Base-by-base conservation (phyloP, 306 rosid species). In the Glycine soja region DNA sequence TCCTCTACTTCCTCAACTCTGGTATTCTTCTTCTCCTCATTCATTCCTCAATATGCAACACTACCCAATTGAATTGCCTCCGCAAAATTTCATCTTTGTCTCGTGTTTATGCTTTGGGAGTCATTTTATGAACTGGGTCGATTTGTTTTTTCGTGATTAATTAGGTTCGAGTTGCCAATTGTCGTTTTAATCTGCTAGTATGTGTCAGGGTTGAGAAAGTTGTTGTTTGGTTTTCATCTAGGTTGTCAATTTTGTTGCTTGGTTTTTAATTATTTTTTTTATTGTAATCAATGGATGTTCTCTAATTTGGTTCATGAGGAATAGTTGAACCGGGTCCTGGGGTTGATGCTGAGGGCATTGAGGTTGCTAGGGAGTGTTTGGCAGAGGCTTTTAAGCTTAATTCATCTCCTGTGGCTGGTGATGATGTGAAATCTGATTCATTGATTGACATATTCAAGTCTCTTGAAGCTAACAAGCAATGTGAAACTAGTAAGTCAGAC, bases 331-430 rank as follows among this genome's bases (percentile, higher is more conserved):
- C 89, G 3, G 89, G 84, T 43, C 81, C 88, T 15, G 93, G 83
- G 46, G 89, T 85, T 82, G 97, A 93, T 86, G 67, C 75, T 61
- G 99, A 95, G 76, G 95, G 95, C 76, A 81, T 95, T 82, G 95
- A 92, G 82, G 97, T 95, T 80, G 97, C 90, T 13, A 89, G 72
- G 76, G 97, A 93, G 88, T 93, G 97, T 80, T 84, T 95, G 86
- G 72, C 77, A 3, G 95, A 91, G 82, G 95, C 83, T 7, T 95
- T 95, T 80, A 87, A 86, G 71, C 87, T 93, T n/a, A 76, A 84
- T 62, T 80, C 89, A 2, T 79, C 80, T 68, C 43, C 83, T 64
- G 70, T 72, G 16, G 59, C 16, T 72, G 88, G 74, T 52, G 89
- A 86, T 47, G 70, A 51, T 67, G 78, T 70, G 19, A 75, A 78